phyloP scores from a whole-genome alignment of 2,329 filamentous ascomycete species.

The Cercospora sesami region DNA sequence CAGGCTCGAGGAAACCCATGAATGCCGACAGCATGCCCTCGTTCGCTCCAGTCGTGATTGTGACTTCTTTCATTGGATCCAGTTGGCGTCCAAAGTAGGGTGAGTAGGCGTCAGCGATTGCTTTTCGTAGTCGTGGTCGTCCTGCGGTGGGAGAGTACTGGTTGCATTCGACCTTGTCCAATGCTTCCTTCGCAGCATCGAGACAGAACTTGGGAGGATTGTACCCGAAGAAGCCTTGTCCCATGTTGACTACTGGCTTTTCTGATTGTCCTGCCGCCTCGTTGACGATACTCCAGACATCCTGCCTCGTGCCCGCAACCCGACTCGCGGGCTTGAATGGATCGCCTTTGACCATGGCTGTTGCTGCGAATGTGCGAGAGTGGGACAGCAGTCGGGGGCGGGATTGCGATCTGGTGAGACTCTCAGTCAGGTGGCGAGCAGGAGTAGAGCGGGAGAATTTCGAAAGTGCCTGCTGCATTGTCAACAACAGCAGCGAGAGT shows the following conservation, averaged over 20 bases:
- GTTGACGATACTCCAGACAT: constrained; percentile 68
- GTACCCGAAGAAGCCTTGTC: constrained; percentile 82
- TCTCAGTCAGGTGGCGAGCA: not conserved
- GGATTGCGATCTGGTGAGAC: not conserved
- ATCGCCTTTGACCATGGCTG: constrained; percentile 33
- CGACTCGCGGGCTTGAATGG: constrained; percentile 55
- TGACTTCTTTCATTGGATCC: constrained; percentile 88
- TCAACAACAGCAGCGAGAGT: constrained; percentile 4
- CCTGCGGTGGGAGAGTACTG: constrained; percentile 97
- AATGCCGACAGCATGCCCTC: constrained; percentile 96
- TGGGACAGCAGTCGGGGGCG: constrained; percentile 1
- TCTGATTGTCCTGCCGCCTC: constrained; percentile 64
- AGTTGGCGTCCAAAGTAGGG: constrained; percentile 80
- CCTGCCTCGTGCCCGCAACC: constrained; percentile 57
- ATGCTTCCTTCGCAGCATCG: constrained; percentile 83
- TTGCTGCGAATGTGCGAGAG: constrained; percentile 26
- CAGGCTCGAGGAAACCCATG: constrained; percentile 93
- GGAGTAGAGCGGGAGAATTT: not conserved
- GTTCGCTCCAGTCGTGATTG: constrained; percentile 89
- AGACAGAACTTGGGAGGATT: constrained; percentile 91
- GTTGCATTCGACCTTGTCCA: constrained; percentile 93
- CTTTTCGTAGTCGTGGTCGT: constrained; percentile 85
- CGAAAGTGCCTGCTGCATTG: constrained; percentile 8
- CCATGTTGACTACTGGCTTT: constrained; percentile 69
- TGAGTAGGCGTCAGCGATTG: constrained; percentile 88